These are phyloP conservation scores for Erigeron canadensis DNA, from an alignment of 129 eudicot genomes.

Conservation along the genomic window DNA sequence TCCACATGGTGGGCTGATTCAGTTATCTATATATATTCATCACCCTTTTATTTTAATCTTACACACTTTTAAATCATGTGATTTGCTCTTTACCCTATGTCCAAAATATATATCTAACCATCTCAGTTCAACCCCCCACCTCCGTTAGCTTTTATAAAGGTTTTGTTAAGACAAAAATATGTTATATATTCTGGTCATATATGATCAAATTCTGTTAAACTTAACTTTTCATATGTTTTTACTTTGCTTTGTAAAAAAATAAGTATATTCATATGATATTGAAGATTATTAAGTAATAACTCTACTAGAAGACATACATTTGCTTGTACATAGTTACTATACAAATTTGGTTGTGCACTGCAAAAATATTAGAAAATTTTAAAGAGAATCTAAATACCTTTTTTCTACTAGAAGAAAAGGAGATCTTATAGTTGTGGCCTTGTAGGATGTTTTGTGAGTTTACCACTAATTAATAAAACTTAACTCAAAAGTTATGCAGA, in stretches of 20 bases:
- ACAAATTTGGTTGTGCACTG: background rate
- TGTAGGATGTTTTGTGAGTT: background rate
- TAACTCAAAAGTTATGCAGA: background rate
- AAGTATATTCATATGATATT: background rate
- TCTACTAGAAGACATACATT: background rate
- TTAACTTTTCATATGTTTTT: background rate
- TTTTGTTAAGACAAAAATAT: background rate
- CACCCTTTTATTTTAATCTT: slow-evolving; percentile 17
- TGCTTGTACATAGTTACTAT: background rate
- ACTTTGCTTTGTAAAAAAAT: background rate
- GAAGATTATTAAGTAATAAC: background rate
- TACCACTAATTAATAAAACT: background rate
- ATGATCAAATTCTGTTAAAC: background rate
- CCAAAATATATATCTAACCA: background rate
- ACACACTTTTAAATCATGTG: slow-evolving; percentile 35
- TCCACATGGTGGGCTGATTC: slow-evolving; percentile 26
- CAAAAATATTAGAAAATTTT: too few relatives aligned
- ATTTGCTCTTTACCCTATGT: slow-evolving; percentile 31
- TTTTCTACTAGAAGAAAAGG: too few relatives aligned
- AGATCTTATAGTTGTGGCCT: background rate
- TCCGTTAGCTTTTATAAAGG: slow-evolving; percentile 17
- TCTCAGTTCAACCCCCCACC: slow-evolving; percentile 18
- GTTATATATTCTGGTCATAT: background rate
- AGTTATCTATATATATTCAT: slow-evolving; percentile 26
- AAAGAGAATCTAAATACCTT: too few relatives aligned